A percentile compares a stretch with the other conserved stretches of the same genome.
These are phyloP conservation scores for Brassica cretica DNA, from an alignment of 345 rosid genomes.

Conservation along the genomic window DNA sequence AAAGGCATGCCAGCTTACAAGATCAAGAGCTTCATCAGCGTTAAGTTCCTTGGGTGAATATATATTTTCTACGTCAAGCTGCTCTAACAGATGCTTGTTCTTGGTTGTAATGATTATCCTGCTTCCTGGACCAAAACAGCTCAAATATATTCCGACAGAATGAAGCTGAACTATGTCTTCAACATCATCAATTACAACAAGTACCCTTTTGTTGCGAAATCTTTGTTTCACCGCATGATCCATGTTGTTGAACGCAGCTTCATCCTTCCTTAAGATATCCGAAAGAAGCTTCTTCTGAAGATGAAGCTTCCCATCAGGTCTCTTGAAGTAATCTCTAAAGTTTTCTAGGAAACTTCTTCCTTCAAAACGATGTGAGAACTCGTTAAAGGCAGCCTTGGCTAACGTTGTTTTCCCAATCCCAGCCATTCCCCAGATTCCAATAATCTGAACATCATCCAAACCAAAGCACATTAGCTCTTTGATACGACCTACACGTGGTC, in stretches of 20 bases:
- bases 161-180: slow-evolving; percentile 6
- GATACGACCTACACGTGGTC: neutral
- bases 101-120: slow-evolving; percentile 19
- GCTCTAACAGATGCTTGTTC: neutral
- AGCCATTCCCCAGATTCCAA: neutral
- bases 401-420: neutral
- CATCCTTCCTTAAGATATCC: slow-evolving; percentile 27
- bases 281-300: slow-evolving; percentile 40
- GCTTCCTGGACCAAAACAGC: neutral
- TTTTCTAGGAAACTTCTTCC: neutral
- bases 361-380: neutral
- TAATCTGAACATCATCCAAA: neutral
- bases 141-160: neutral
- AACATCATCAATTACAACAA: slow-evolving; percentile 28
- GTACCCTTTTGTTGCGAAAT: slow-evolving; percentile 5
- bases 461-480: neutral
- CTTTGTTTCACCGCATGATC: slow-evolving; percentile 9
- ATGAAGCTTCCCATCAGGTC: neutral
- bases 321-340: neutral
- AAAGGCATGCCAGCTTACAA: slow-evolving; percentile 32
- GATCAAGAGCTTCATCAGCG: slow-evolving; percentile 24
- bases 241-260: neutral
- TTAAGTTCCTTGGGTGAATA: neutral
- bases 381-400: neutral
- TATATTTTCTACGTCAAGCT: neutral